Evolutionary conservation across 2,329 filamentous ascomycete genomes (phyloP), one percentile per base, ranked within the genome.

Genomic region (Hansfordia pulvinata): DNA sequence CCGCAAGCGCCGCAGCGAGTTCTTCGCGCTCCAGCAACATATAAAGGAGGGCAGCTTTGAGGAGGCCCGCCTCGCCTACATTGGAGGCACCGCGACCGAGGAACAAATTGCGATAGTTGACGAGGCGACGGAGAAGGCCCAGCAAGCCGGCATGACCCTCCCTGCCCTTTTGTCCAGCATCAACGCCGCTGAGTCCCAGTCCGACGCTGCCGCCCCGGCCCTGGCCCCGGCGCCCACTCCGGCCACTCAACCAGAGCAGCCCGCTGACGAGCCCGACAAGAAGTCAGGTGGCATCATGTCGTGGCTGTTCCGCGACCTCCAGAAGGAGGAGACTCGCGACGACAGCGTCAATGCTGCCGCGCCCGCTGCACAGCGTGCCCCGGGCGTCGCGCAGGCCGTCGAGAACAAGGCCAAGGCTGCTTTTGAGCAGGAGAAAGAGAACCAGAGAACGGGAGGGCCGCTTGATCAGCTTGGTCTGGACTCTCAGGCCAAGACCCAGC

Each of bases 61-160:
- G 35, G 58, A 60, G 34, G 69, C 69, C 26, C 67, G 69, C 17
- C 52, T 74, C 11, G 68, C 69, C 32, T 74, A 70, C 52, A 65
- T 74, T 54, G 63, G 61, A 34, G 65, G 64, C 42, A 54, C 58
- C 19, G 69, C 69, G 15, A 66, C 60, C 29, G 58, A 64, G 23
- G 66, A 69, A 24, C 69, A 74, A 46, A 56, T 62, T 26, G 42
- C 50, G 17, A 56, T 72, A 30, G 69, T 74, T 26, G 69, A 73
- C 38, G 65, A 69, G 29, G 64, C 64, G 33, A 62, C 66, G 37
- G 55, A 49, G 30, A 51, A 55, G 25, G 64, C 64, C 30, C 53
- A 57, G 32, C 46, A 52, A 27, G 43, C 46, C 29, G 61, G 58
- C 37, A 44, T 54, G 42, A 54, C 60, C 39, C 44, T 71, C 24